These are phyloP conservation scores for Protea cynaroides DNA, from an alignment of 164 flowering plant species.

Conservation along the genomic window DNA sequence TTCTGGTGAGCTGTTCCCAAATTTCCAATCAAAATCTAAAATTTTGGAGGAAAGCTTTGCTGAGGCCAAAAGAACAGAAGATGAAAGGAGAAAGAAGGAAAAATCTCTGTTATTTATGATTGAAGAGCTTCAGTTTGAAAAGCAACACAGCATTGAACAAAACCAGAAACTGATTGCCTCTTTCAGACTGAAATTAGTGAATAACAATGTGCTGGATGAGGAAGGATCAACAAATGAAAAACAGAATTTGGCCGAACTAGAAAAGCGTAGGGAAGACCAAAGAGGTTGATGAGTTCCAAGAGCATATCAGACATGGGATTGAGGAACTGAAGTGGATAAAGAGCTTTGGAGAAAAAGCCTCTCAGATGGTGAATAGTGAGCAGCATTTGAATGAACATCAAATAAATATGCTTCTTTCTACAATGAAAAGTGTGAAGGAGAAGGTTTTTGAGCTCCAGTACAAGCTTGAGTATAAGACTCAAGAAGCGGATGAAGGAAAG, in stretches of 20 bases:
- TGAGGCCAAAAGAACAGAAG: slow-evolving; percentile 53
- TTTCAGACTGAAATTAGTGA: slow-evolving; percentile 13
- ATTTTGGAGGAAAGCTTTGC: slow-evolving; percentile 32
- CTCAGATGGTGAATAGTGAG: not conserved
- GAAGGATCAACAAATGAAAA: slow-evolving; percentile 36
- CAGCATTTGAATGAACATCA: not conserved
- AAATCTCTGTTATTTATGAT: slow-evolving; percentile 32
- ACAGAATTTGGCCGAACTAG: slow-evolving; percentile 25
- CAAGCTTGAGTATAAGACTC: slow-evolving; percentile 22
- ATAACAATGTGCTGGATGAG: slow-evolving; percentile 14
- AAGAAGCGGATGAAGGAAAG: too few species aligned
- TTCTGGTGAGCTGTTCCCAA: slow-evolving; percentile 71
- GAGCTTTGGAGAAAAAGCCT: not conserved
- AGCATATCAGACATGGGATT: slow-evolving; percentile 21
- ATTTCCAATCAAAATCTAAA: slow-evolving; percentile 48
- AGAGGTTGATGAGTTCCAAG: slow-evolving; percentile 17
- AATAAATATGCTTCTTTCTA: too few species aligned
- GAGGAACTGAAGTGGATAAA: slow-evolving; percentile 28
- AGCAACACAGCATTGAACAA: slow-evolving; percentile 36
- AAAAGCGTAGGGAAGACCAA: slow-evolving; percentile 22
- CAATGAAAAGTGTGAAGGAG: not conserved
- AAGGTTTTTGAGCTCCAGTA: slow-evolving; percentile 12
- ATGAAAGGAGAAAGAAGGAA: slow-evolving; percentile 52
- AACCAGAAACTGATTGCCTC: slow-evolving; percentile 30
- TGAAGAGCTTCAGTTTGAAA: slow-evolving; percentile 43